Percentiles rank a stretch among this genome's conserved stretches.
These are phyloP conservation scores for Leishmania braziliensis DNA, from an alignment of 208 protist genomes.

Conservation along the genomic window DNA sequence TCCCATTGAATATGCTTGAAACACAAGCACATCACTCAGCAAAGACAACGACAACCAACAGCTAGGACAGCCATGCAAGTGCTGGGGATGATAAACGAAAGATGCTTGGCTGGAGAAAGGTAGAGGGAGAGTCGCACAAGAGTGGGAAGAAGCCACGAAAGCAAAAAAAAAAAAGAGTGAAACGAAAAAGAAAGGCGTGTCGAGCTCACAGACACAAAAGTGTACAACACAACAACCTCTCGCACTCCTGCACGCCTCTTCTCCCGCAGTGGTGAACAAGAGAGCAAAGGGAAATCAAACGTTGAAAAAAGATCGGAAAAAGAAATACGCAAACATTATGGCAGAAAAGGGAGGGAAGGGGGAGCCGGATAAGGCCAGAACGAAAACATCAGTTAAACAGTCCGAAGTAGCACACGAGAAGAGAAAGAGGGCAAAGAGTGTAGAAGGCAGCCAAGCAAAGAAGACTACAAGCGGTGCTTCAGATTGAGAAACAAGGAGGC, in stretches of 20 bases:
- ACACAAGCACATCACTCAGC: background rate
- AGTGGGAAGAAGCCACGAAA: background rate
- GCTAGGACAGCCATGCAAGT: background rate
- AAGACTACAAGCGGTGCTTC: background rate
- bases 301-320: background rate
- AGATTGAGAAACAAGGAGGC: background rate
- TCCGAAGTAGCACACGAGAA: background rate
- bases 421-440: background rate
- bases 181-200: background rate
- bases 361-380: background rate
- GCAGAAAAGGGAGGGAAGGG: background rate
- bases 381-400: background rate
- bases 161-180: background rate
- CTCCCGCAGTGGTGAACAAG: background rate
- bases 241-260: background rate
- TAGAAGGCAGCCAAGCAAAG: background rate
- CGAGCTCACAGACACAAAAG: background rate
- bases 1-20: background rate
- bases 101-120: background rate
- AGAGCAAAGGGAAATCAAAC: background rate
- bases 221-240: background rate
- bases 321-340: background rate
- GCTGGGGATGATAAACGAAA: background rate
- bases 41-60: background rate
- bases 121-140: background rate